Base-by-base conservation (phyloP, 371 early-diverging fungal species). In the Syncephalastrum monosporum region DNA sequence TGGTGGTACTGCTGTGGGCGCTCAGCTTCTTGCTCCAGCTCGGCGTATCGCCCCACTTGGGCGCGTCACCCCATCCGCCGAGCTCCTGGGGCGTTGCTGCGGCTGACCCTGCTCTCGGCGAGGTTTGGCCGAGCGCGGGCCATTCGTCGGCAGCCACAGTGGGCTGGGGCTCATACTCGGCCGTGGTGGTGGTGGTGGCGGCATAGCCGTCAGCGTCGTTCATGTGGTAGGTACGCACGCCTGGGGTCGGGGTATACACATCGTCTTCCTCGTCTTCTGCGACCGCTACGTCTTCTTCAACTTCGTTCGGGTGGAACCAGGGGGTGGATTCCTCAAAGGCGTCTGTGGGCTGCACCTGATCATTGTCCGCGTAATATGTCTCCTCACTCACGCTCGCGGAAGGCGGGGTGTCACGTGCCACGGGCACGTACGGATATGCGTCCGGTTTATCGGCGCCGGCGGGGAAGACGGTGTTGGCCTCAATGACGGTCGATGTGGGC, bases 21-120 rank as follows among this genome's bases (percentile, higher is more conserved):
- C n/a, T 59, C 41, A 10, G 6, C 41, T 57, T 27, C 38, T 38
- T 21, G 41, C 21, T 15, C 38, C 38, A 33, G 10, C 38, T 33
- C 10, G 38, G 38, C 12, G 38, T 33, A 10, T 33, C 12, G 33
- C 14, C 7, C 45, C 24, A 12, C 45, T 41, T 4, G 44, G 29
- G 4, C 56, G 44, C 0, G 49, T 41, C 15, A 33, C 71, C 68
- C 75, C 69, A 71, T 0, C 71, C 71, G 8, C 74, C 74, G 3
- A 74, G 42, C 1, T 59, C 62, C 4, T 52, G 17, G 1, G 45
- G 19, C 16, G 6, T 10, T 10, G 38, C 38, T 10, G 10, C 45
- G 0, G 10, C 38, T 2, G 38, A 5, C 5, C 13, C 42, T 13
- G 41, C 45, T 14, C 7, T 13, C 16, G 38, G 21, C 2, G 21